These are phyloP conservation scores for Coriaria nepalensis DNA, from an alignment of 306 rosid genomes.

Conservation along the genomic window DNA sequence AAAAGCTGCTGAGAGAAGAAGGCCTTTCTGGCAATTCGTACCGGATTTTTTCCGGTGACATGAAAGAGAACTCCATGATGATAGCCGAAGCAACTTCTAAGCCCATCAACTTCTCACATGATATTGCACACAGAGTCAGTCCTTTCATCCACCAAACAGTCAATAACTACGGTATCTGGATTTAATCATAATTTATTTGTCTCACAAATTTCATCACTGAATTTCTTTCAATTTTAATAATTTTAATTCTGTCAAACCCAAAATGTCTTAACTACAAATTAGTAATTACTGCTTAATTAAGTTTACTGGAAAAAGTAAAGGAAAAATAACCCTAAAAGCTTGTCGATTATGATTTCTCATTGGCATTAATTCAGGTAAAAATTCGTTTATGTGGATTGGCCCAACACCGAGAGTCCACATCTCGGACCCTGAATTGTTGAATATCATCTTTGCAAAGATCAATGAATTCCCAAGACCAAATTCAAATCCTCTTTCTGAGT, in stretches of 20 bases:
- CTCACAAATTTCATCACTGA: too few species aligned
- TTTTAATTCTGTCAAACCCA: too few species aligned
- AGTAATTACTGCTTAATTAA: too few species aligned
- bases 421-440: conserved; percentile 16
- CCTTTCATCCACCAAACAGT: conserved; percentile 1
- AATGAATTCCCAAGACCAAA: background rate
- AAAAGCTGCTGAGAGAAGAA: conserved; percentile 11
- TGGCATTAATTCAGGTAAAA: conserved; percentile 13
- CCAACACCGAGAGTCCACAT: conserved; percentile 14
- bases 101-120: conserved; percentile 12
- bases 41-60: conserved; percentile 6
- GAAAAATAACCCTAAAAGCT: too few species aligned
- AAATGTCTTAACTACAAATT: too few species aligned
- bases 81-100: conserved; percentile 3
- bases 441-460: conserved; percentile 13
- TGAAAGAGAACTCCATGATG: conserved; percentile 3
- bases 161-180: conserved; percentile 7
- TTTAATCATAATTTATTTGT: too few species aligned
- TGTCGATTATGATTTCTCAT: background rate
- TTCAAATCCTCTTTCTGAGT: background rate
- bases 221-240: too few species aligned
- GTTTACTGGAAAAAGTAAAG: too few species aligned
- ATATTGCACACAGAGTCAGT: conserved; percentile 3
- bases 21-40: conserved; percentile 15
- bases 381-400: conserved; percentile 21